Percentiles rank a stretch among this genome's conserved stretches.
Evolutionary conservation across 257 asterid species (phyloP).

Genomic region (Rauvolfia tetraphylla): DNA sequence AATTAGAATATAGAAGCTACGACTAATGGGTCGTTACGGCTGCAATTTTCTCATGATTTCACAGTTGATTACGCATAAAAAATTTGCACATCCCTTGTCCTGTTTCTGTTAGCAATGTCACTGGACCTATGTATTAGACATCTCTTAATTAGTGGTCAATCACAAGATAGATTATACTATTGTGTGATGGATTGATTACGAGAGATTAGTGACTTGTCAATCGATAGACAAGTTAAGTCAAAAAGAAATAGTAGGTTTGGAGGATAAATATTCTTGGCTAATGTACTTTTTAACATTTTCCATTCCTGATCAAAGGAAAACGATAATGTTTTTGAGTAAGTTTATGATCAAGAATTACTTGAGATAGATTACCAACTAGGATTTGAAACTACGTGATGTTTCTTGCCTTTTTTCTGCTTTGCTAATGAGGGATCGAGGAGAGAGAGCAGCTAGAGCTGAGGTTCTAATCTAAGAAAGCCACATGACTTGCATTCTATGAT

Average conservation of each 20-base stretch:
- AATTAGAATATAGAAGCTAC: slow-evolving; percentile 3
- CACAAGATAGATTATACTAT: slow-evolving; percentile 9
- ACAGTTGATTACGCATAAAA: not conserved
- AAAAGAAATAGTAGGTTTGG: not conserved
- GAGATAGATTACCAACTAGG: not conserved
- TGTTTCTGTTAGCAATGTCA: slow-evolving; percentile 7
- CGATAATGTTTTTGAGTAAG: not conserved
- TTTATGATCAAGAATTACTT: not conserved
- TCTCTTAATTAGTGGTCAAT: slow-evolving; percentile 14
- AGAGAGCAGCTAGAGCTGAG: not conserved
- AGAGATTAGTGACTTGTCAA: slow-evolving; percentile 23
- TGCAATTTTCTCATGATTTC: slow-evolving; percentile 16
- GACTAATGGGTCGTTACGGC: slow-evolving; percentile 10
- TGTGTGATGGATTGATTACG: slow-evolving; percentile 15
- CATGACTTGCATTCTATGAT: not conserved
- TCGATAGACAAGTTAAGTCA: slow-evolving; percentile 1
- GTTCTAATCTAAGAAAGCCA: not conserved
- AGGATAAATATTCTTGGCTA: not conserved
- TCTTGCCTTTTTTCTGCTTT: not conserved
- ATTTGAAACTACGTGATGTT: not conserved
- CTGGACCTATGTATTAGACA: slow-evolving; percentile 11
- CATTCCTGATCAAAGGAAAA: not conserved
- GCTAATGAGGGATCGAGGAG: not conserved
- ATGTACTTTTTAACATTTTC: not conserved
- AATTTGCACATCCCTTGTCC: not conserved